These are phyloP conservation scores for Fusarium austroafricanum DNA, from an alignment of 2,329 filamentous ascomycete species.

Conservation along the genomic window DNA sequence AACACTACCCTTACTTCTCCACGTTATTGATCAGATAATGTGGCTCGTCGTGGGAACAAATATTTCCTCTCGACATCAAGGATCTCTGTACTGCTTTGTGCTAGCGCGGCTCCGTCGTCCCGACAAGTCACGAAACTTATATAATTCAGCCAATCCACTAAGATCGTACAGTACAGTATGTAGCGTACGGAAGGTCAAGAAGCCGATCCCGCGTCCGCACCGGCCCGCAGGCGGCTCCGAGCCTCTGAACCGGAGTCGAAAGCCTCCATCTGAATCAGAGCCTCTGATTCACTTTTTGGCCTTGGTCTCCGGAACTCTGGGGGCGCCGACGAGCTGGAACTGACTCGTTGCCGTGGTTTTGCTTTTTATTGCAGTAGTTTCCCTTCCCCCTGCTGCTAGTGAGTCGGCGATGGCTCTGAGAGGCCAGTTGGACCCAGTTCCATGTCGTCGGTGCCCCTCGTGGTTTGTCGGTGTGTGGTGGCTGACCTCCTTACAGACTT, in stretches of 20 bases:
- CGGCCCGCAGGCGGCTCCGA: conserved; percentile 35
- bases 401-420: conserved; percentile 20
- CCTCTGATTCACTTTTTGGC: background rate
- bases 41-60: background rate
- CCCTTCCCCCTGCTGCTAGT: conserved; percentile 4
- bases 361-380: conserved; percentile 19
- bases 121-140: conserved; percentile 9
- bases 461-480: conserved; percentile 37
- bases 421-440: conserved; percentile 46
- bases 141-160: background rate
- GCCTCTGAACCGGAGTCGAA: background rate
- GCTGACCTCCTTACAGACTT: conserved; percentile 5
- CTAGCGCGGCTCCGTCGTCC: conserved; percentile 10
- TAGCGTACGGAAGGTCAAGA: conserved; percentile 33
- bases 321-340: conserved; percentile 11
- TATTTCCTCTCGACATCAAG: background rate
- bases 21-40: background rate
- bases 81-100: background rate
- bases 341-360: conserved; percentile 40
- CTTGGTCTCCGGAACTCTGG: background rate
- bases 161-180: background rate
- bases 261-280: background rate
- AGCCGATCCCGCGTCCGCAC: conserved; percentile 40
- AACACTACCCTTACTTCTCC: conserved; percentile 13
- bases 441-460: conserved; percentile 47